Evolutionary conservation across 2,329 filamentous ascomycete genomes (phyloP).

Genomic region (Fusarium temperatum): DNA sequence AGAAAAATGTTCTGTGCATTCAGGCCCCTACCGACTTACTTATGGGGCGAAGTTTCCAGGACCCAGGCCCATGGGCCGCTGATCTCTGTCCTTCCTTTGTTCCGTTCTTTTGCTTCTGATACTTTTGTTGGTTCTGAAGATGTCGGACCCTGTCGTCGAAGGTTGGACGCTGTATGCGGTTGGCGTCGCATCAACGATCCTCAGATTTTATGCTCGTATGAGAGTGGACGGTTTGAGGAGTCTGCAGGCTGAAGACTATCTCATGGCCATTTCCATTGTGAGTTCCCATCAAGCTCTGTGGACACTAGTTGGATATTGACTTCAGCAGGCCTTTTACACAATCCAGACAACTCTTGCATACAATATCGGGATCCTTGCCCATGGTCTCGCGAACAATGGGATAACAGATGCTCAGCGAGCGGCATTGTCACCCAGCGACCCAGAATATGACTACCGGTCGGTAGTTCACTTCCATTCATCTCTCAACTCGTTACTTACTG

Average conservation of each 20-base stretch:
- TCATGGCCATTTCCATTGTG: slow-evolving; percentile 37
- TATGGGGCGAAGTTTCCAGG: background rate
- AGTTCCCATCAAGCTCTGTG: background rate
- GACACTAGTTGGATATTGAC: background rate
- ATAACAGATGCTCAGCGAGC: slow-evolving; percentile 60
- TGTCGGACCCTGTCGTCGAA: slow-evolving; percentile 31
- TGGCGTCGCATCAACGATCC: slow-evolving; percentile 37
- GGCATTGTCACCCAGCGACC: slow-evolving; percentile 50
- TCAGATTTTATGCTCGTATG: slow-evolving; percentile 45
- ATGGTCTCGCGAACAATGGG: slow-evolving; percentile 62
- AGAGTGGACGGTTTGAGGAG: slow-evolving; percentile 36
- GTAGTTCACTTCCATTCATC: background rate
- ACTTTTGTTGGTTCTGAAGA: background rate
- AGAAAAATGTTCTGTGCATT: background rate
- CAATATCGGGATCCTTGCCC: slow-evolving; percentile 55
- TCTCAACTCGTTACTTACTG: background rate
- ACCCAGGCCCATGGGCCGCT: background rate
- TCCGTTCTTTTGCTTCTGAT: background rate
- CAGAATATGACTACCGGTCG: slow-evolving; percentile 53
- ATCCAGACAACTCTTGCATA: slow-evolving; percentile 60
- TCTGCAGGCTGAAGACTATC: slow-evolving; percentile 44
- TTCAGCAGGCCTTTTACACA: slow-evolving; percentile 58
- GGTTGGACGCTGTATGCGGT: slow-evolving; percentile 43
- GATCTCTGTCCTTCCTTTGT: background rate
- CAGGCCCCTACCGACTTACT: background rate